A percentile compares a stretch with the other conserved stretches of the same genome.
Evolutionary conservation across 441 rosid genomes (phyloP).

Genomic region (Gossypium trilobum): DNA sequence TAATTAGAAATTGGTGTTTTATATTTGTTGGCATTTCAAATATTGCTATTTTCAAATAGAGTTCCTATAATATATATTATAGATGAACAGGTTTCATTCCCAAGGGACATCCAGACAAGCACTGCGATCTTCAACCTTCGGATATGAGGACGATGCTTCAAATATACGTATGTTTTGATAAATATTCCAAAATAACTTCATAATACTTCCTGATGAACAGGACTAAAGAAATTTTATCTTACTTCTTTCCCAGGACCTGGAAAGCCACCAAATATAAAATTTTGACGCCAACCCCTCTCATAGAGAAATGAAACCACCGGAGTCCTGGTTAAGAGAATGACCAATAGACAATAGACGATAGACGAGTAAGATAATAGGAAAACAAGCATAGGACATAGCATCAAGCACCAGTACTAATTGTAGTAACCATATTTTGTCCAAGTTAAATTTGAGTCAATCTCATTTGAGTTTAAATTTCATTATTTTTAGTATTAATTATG

Average conservation of each 20-base stretch:
- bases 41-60: background rate
- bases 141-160: too few species aligned
- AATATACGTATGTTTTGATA: too few species aligned
- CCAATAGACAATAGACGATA: background rate
- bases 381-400: background rate
- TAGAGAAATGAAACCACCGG: conserved; percentile 60
- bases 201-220: background rate
- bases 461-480: too few species aligned
- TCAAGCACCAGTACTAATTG: background rate
- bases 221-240: conserved; percentile 14
- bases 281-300: conserved; percentile 89
- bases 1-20: background rate
- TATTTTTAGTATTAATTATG: too few species aligned
- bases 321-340: conserved; percentile 34
- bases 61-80: background rate
- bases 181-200: background rate
- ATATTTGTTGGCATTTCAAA: background rate
- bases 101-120: background rate
- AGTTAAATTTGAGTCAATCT: too few species aligned
- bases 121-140: too few species aligned
- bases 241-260: conserved; percentile 91
- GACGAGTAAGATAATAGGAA: background rate
- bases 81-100: background rate
- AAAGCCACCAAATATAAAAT: conserved; percentile 46
- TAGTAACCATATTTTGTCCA: too few species aligned